These are phyloP conservation scores for Fraxinus americana DNA, from an alignment of 257 asterid genomes.

Conservation along the genomic window DNA sequence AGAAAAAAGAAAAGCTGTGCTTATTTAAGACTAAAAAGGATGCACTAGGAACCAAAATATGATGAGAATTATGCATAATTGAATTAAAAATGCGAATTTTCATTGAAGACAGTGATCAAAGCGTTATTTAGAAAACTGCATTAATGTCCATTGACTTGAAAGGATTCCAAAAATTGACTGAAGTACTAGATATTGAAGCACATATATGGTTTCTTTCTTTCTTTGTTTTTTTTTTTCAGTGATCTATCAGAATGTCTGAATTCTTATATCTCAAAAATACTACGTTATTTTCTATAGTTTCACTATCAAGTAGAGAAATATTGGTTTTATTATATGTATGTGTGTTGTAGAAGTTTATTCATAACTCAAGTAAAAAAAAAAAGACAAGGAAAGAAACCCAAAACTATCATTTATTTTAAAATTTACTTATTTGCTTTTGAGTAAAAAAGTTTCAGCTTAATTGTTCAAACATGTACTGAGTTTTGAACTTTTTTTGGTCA, in stretches of 20 bases:
- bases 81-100: no score
- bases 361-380: no score
- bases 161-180: neutral
- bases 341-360: neutral
- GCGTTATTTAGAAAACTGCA: neutral
- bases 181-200: neutral
- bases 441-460: no score
- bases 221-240: neutral
- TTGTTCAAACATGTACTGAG: neutral
- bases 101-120: neutral
- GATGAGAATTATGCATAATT: neutral
- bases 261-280: neutral
- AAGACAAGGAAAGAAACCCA: neutral
- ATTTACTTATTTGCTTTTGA: neutral
- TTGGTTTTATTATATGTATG: neutral
- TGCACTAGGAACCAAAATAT: neutral
- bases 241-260: neutral
- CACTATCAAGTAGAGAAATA: neutral
- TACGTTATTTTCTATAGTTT: neutral
- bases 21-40: neutral
- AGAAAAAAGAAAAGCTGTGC: neutral
- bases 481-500: no score
- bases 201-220: no score
- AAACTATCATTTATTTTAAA: no score
- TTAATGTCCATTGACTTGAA: no score